Base-by-base conservation (phyloP, 176 grass and related monocot genomes). In the Oryza brachyantha region DNA sequence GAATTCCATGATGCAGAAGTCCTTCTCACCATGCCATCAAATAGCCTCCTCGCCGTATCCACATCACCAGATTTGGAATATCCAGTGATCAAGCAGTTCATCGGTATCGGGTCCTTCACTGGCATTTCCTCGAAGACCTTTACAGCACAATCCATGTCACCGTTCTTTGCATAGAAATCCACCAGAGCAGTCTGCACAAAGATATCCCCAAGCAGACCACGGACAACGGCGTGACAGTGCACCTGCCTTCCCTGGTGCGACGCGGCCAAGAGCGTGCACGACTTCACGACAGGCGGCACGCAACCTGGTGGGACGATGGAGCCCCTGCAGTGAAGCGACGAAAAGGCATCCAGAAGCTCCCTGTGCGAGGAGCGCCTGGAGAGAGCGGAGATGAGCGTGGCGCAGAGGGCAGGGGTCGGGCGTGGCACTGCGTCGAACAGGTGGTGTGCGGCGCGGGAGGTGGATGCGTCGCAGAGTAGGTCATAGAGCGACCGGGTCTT, bases 1-100 rank as follows among this genome's bases (percentile, higher is more conserved):
- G 94, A 93, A 78, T 97, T 97, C 91, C 94, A 97, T 0, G 94
- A 91, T 60, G 94, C 83, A 0, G 91, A 86, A 7, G 94, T 93
- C 76, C 86, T 91, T 70, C 42, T 84, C 7, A 61, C 31, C 91
- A 97, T 97, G 22, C 70, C 32, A 63, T 97, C 88, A 14, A 97
- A 97, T 24, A 97, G 78, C n/a, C 43, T 75, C 22, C 91, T 85
- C 1, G 94, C 94, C 62, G 85, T 70, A 3, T 68, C 11, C 29
- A 84, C 77, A 60, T 93, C 67, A 10, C 88, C 91, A 1, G 74
- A 83, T 42, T 91, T 97, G 12, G 91, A 97, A 43, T 91, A 90
- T 26, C 90, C 91, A 14, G 88, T 89, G 67, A 97, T 97, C 80
- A 97, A 89, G 21, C 94, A 97, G 16, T 97, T 97, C 27, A 91